Percentiles rank a stretch among this genome's conserved stretches.
Conservation (phyloP, 768 basidiomycete species). For the Lentinus tigrinus region DNA sequence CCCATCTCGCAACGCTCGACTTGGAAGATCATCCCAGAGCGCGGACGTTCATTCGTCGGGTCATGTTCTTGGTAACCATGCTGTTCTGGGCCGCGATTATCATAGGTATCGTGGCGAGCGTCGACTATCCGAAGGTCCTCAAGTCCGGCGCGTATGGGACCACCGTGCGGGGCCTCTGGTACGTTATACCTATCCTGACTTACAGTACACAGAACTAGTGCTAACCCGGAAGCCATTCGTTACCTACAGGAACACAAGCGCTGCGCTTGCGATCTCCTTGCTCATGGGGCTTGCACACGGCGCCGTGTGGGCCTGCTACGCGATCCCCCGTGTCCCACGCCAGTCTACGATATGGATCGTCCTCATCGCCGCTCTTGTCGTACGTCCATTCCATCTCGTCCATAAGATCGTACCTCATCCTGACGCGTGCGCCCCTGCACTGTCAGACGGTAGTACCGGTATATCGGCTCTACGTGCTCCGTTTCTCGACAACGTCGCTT, state of each 20-base stretch:
- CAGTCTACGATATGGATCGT: not conserved
- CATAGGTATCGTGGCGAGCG: not conserved
- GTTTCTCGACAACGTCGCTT: slow-evolving; percentile 12
- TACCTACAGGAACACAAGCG: not conserved
- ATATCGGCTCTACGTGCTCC: slow-evolving; percentile 16
- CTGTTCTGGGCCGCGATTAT: slow-evolving; percentile 1
- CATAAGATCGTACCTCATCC: not conserved
- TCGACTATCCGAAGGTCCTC: not conserved
- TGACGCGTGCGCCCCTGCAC: too few relatives aligned
- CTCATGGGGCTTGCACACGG: not conserved
- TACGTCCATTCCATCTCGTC: not conserved
- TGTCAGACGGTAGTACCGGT: slow-evolving; percentile 7
- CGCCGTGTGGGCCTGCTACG: slow-evolving; percentile 1
- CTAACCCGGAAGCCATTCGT: not conserved
- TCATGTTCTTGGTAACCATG: not conserved
- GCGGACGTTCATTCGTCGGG: not conserved
- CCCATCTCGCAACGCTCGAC: not conserved
- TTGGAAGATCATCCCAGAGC: slow-evolving; percentile 1
- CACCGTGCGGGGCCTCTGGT: slow-evolving; percentile 7
- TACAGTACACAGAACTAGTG: not conserved
- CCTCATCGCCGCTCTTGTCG: slow-evolving; percentile 5
- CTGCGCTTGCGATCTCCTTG: not conserved
- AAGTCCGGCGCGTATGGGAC: not conserved
- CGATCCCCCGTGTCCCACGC: slow-evolving; percentile 7
- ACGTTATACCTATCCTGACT: not conserved